phyloP scores from a whole-genome alignment of 352 stramenopile species.

The Phytopythium litorale region DNA sequence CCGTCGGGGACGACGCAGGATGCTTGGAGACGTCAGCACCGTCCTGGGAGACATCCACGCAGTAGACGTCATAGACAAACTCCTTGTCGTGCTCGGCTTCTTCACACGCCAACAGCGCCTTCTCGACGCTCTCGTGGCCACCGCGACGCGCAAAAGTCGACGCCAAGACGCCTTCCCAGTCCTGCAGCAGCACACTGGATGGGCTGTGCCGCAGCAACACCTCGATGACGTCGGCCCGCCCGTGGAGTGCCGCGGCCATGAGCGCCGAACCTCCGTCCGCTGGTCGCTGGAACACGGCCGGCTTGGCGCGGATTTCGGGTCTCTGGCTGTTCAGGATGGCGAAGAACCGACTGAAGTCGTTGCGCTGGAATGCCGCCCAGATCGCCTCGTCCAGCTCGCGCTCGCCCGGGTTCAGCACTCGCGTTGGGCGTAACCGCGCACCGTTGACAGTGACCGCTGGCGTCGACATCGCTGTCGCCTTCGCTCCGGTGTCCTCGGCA shows the following conservation, averaged over 20 bases:
- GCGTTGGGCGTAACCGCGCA: slow-evolving; percentile 41
- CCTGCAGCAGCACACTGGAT: slow-evolving; percentile 49
- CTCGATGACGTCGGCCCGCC: slow-evolving; percentile 79
- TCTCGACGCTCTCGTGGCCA: slow-evolving; percentile 54
- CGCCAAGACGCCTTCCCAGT: slow-evolving; percentile 58
- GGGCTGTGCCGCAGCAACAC: slow-evolving; percentile 43
- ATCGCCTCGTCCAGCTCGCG: slow-evolving; percentile 75
- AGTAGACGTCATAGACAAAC: slow-evolving; percentile 86
- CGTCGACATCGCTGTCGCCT: neutral
- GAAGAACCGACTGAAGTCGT: slow-evolving; percentile 83
- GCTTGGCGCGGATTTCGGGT: slow-evolving; percentile 36
- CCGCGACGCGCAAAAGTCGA: slow-evolving; percentile 52
- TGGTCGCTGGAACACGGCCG: slow-evolving; percentile 60
- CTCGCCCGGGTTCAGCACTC: slow-evolving; percentile 77
- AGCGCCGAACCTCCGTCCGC: slow-evolving; percentile 69
- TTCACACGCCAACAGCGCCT: slow-evolving; percentile 68
- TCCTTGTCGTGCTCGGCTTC: slow-evolving; percentile 72
- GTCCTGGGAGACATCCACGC: slow-evolving; percentile 59
- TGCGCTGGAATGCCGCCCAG: slow-evolving; percentile 71
- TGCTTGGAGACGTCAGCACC: slow-evolving; percentile 8
- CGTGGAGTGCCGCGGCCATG: slow-evolving; percentile 74
- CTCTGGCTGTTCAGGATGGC: slow-evolving; percentile 41
- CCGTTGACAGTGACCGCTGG: slow-evolving; percentile 50
- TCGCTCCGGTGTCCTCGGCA: slow-evolving; percentile 5
- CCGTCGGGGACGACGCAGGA: neutral